phyloP scores from a whole-genome alignment of 2,329 filamentous ascomycete genomes.

The Helotiales sp. region DNA sequence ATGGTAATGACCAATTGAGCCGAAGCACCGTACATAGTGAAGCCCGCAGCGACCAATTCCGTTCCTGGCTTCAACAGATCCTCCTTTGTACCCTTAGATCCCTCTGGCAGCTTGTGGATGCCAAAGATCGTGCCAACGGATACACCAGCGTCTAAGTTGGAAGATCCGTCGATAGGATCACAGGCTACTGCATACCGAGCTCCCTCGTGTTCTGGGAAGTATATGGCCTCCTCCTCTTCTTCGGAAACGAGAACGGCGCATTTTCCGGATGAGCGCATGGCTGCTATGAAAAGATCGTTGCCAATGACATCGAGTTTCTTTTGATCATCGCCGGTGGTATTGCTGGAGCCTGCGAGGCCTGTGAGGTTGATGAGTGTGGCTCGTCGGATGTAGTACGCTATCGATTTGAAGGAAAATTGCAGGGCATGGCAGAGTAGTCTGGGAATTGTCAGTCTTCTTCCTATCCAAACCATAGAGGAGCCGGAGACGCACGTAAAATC shows the following conservation, averaged over 20 bases:
- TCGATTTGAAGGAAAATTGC: conserved; percentile 99
- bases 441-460: conserved; percentile 26
- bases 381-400: conserved; percentile 98
- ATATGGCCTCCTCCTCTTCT: conserved; percentile 92
- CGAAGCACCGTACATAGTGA: conserved; percentile 99
- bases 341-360: conserved; percentile 91
- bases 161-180: conserved; percentile 97
- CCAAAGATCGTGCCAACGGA: conserved; percentile 98
- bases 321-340: conserved; percentile 95
- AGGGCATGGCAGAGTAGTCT: conserved; percentile 96
- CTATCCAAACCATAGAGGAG: not conserved
- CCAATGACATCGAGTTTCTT: conserved; percentile 99
- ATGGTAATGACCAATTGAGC: conserved; percentile 97
- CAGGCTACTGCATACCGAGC: conserved; percentile 94
- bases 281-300: conserved; percentile 95
- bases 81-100: conserved; percentile 74
- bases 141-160: conserved; percentile 96
- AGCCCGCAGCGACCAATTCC: conserved; percentile 91
- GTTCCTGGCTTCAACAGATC: conserved; percentile 89
- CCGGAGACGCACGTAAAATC: conserved; percentile 85
- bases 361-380: conserved; percentile 94
- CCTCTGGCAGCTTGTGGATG: conserved; percentile 86
- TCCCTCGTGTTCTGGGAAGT: conserved; percentile 76
- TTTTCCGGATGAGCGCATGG: conserved; percentile 91
- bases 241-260: conserved; percentile 95